Percentiles rank a stretch among this genome's conserved stretches.
Conservation (phyloP, 257 asterid genomes). For the Buddleja alternifolia region DNA sequence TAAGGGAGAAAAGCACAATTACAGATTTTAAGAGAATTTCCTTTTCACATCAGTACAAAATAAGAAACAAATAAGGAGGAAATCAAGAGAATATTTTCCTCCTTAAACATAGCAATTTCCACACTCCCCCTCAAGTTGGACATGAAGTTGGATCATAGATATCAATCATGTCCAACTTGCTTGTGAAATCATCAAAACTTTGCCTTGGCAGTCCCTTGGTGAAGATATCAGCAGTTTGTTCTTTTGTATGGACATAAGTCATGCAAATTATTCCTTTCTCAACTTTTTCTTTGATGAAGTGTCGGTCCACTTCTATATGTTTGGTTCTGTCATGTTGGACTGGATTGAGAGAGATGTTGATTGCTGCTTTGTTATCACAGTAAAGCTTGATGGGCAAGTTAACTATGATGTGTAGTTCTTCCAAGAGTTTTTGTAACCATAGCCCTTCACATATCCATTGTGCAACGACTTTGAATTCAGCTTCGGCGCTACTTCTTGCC, state of each 20-base stretch:
- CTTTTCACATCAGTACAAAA: too few relatives aligned
- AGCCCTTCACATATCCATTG: too few relatives aligned
- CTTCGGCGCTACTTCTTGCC: too few relatives aligned
- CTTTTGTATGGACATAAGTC: background rate
- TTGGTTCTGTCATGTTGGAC: background rate
- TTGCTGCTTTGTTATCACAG: background rate
- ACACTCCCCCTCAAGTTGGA: conserved; percentile 5
- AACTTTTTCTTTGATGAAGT: background rate
- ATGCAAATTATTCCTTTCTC: background rate
- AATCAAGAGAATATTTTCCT: too few relatives aligned
- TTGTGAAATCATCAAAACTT: too few relatives aligned
- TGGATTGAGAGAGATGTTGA: background rate
- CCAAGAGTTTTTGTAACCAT: too few relatives aligned
- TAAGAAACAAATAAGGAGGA: too few relatives aligned
- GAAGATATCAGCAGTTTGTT: background rate
- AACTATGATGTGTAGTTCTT: background rate
- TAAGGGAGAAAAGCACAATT: too few relatives aligned
- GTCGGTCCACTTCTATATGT: background rate
- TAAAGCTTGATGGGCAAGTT: background rate
- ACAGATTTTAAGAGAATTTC: too few relatives aligned
- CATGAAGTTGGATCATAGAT: background rate
- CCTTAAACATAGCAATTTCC: too few relatives aligned
- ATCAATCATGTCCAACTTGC: background rate
- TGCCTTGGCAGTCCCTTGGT: too few relatives aligned
- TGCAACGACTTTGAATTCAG: too few relatives aligned